Percentiles rank a stretch among this genome's conserved stretches.
Conservation (phyloP, 1,139 yeast species). For the Meyerozyma carpophila region DNA sequence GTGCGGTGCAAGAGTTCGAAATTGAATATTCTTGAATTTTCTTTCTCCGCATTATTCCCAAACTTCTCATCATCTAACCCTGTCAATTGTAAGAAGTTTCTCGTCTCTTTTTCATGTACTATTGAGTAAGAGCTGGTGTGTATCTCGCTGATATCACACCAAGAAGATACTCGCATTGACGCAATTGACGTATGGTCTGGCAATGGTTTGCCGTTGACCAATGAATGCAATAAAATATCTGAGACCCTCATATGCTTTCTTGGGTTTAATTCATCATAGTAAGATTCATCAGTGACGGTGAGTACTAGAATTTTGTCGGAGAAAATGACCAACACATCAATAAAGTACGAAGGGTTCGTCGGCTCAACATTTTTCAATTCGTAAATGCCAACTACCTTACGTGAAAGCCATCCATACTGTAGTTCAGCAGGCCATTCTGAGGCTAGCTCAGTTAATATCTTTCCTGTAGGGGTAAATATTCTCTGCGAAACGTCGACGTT, state of each 20-base stretch:
- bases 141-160: constrained; percentile 61
- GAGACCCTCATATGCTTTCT: constrained; percentile 58
- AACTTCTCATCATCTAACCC: constrained; percentile 2
- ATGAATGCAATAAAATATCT: constrained; percentile 83
- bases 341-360: constrained; percentile 20
- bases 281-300: constrained; percentile 38
- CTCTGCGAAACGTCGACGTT: constrained; percentile 49
- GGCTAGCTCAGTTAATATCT: constrained; percentile 77
- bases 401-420: constrained; percentile 81
- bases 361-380: constrained; percentile 40
- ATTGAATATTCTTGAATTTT: constrained; percentile 9
- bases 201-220: constrained; percentile 80
- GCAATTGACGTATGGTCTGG: constrained; percentile 53
- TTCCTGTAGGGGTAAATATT: constrained; percentile 88
- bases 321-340: constrained; percentile 65
- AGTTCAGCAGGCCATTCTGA: constrained; percentile 82
- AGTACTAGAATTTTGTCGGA: constrained; percentile 73
- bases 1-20: constrained; percentile 17
- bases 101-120: constrained; percentile 8
- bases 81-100: constrained; percentile 24
- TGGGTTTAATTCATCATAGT: constrained; percentile 25
- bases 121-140: constrained; percentile 37
- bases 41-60: constrained; percentile 6
- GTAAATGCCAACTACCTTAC: constrained; percentile 80
- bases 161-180: constrained; percentile 57